Evolutionary conservation across 805 yeast genomes (phyloP).

Genomic region (Saccharomycopsis sp.): DNA sequence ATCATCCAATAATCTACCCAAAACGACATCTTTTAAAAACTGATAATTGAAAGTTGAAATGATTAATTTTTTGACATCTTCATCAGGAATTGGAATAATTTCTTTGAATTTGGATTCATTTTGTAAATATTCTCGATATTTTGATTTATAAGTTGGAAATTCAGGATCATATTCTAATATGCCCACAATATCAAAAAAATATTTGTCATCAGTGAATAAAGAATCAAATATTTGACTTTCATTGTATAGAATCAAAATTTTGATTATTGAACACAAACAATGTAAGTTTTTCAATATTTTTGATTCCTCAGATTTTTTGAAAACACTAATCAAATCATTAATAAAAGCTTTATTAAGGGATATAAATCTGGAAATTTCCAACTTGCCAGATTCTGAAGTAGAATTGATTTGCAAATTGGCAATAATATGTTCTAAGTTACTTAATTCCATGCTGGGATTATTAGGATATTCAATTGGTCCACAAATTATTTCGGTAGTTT

Average conservation of each 20-base stretch:
- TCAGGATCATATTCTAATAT: constrained; percentile 87
- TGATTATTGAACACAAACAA: constrained; percentile 60
- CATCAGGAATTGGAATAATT: constrained; percentile 52
- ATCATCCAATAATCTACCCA: constrained; percentile 78
- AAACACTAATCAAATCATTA: constrained; percentile 37
- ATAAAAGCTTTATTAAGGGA: constrained; percentile 41
- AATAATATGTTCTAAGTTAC: constrained; percentile 41
- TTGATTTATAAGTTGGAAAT: constrained; percentile 69
- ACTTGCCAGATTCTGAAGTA: constrained; percentile 51
- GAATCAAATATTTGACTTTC: constrained; percentile 52
- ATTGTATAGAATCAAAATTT: constrained; percentile 59
- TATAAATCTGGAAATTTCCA: constrained; percentile 47
- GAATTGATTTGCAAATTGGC: constrained; percentile 51
- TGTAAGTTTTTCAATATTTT: constrained; percentile 49
- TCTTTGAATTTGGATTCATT: constrained; percentile 57
- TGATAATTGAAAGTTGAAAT: constrained; percentile 69
- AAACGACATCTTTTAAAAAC: constrained; percentile 76
- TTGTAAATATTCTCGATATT: constrained; percentile 56
- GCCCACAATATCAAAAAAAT: constrained; percentile 37
- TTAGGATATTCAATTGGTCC: constrained; percentile 71
- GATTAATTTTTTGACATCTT: constrained; percentile 42
- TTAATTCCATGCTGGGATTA: constrained; percentile 34
- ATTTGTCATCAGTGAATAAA: constrained; percentile 38
- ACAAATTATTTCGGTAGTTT: constrained; percentile 64
- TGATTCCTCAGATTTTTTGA: constrained; percentile 42